Evolutionary conservation across 2,329 filamentous ascomycete genomes (phyloP).

Genomic region (Epichloe brachyelytri): DNA sequence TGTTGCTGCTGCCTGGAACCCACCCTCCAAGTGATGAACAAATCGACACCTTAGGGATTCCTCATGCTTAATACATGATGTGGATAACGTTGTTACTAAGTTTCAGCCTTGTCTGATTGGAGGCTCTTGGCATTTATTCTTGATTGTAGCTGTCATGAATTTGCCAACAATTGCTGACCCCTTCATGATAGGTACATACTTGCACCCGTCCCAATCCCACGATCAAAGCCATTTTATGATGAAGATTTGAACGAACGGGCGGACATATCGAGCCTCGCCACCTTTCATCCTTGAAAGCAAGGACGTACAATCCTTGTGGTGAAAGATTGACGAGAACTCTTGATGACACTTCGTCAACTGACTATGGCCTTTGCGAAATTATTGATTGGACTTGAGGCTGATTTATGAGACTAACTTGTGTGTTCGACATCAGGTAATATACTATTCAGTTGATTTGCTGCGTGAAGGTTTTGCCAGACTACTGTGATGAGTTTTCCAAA

Average conservation of each 20-base stretch:
- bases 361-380: constrained; percentile 24
- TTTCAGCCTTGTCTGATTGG: constrained; percentile 59
- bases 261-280: constrained; percentile 48
- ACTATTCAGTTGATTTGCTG: constrained; percentile 11
- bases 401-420: constrained; percentile 16
- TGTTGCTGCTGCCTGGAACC: constrained; percentile 2
- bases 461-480: background rate
- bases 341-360: constrained; percentile 57
- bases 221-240: constrained; percentile 32
- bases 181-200: constrained; percentile 28
- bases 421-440: constrained; percentile 19
- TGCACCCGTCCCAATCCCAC: background rate
- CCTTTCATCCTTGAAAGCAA: constrained; percentile 37
- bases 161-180: constrained; percentile 22
- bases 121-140: constrained; percentile 17
- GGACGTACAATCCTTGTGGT: constrained; percentile 51
- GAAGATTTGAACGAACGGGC: constrained; percentile 58
- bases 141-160: constrained; percentile 1
- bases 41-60: constrained; percentile 52
- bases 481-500: constrained; percentile 34
- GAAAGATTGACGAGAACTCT: constrained; percentile 37
- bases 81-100: constrained; percentile 44
- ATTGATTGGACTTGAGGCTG: constrained; percentile 8
- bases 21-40: constrained; percentile 42
- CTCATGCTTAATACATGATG: constrained; percentile 55